These are phyloP conservation scores for Porodaedalea pini DNA, from an alignment of 1,284 basidiomycete species.

Conservation along the genomic window DNA sequence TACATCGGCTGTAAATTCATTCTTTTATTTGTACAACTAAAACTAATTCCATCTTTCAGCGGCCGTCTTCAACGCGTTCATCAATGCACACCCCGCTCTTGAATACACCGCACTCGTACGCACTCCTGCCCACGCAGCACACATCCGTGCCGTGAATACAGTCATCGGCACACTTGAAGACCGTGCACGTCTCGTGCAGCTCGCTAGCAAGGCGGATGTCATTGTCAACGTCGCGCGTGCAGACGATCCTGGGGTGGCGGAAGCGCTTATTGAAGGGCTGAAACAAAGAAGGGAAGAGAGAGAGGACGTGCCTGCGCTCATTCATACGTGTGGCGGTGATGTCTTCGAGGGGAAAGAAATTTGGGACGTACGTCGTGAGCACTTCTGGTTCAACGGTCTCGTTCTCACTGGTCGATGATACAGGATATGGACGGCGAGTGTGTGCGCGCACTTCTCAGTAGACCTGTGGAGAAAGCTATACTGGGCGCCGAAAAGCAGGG, in stretches of 20 bases:
- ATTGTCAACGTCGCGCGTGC: conserved; percentile 23
- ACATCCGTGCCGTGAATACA: not conserved
- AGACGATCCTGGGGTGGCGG: conserved; percentile 21
- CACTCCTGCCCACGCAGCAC: not conserved
- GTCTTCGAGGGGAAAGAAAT: conserved; percentile 19
- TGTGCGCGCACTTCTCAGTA: conserved; percentile 14
- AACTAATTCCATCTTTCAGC: not conserved
- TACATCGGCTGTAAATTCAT: conserved; percentile 12
- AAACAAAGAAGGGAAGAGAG: conserved; percentile 21
- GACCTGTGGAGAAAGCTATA: conserved; percentile 15
- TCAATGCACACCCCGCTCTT: conserved; percentile 9
- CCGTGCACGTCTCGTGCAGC: conserved; percentile 18
- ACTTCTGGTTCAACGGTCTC: not conserved
- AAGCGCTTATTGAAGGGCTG: conserved; percentile 22
- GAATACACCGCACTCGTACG: conserved; percentile 3
- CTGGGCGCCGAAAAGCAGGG: conserved; percentile 14
- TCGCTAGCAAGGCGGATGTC: conserved; percentile 22
- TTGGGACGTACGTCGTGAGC: conserved; percentile 15
- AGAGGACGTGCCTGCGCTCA: conserved; percentile 4
- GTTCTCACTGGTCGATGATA: not conserved
- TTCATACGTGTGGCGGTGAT: conserved; percentile 22
- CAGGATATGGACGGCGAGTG: conserved; percentile 19
- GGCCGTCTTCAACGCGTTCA: conserved; percentile 3
- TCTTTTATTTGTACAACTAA: not conserved
- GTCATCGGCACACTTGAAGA: conserved; percentile 22